Base-by-base conservation (phyloP, 768 basidiomycete genomes). In the Suillus americanus region DNA sequence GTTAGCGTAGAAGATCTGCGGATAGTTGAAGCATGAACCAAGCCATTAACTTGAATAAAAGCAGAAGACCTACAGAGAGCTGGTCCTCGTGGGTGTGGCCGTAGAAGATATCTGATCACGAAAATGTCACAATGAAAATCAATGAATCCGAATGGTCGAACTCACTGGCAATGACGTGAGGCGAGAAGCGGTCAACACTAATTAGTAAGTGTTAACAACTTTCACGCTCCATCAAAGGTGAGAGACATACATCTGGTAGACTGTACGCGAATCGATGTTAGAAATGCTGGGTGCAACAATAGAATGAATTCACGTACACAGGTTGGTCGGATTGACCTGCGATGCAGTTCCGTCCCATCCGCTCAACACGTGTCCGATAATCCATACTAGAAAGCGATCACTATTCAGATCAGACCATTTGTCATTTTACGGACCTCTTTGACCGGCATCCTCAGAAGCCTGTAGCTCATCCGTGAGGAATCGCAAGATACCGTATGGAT, bases 81-180 rank as follows among this genome's bases (percentile, higher is more conserved):
- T 89, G 81, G 72, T 91, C 89, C 70, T 90, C 87, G 66, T 90
- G 90, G 0, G 86, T 86, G 68, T 91, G 91, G 23, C 90, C 90
- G 66, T 79, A 91, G 78, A 90, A 89, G 23, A 90, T 83, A 65
- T 84, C 89, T 86, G 41, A 38, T 62, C 25, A 16, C 51, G 6
- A 25, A 8, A 28, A 8, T 23, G 63, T 60, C 30, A 62, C 23
- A 4, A 60, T 54, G 1, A 66, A 13, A 66, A 25, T 50, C 18
- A 51, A 20, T 3, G 5, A 30, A 50, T 37, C n/a, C 23, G 13
- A 56, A 23, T 20, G 2, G 10, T n/a, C 23, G 28, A 38, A 69
- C 81, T 65, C 55, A 81, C 80, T 79, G 60, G 80, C 78, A 64
- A 82, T 80, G 62, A 82, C 81, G 57, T 83, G 82, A 25, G 82